Evolutionary conservation across 2,329 filamentous ascomycete genomes (phyloP).

Genomic region (Arachnopeziza araneosa): DNA sequence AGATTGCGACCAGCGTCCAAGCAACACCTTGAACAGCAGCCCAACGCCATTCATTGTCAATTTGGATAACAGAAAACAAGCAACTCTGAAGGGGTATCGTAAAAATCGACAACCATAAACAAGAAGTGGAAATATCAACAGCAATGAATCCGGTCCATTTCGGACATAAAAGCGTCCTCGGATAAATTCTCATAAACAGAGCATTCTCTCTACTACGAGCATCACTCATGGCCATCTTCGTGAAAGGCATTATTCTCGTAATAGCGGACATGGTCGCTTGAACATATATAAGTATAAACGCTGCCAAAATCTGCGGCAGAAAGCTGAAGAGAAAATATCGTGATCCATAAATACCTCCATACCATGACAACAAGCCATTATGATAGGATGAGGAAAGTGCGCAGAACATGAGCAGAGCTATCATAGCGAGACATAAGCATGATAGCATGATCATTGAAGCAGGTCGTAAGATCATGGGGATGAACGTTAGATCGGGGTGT

Average conservation of each 20-base stretch:
- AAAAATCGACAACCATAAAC: slow-evolving; percentile 74
- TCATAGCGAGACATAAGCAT: slow-evolving; percentile 61
- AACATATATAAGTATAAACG: slow-evolving; percentile 67
- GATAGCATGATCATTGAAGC: slow-evolving; percentile 56
- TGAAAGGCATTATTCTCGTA: slow-evolving; percentile 73
- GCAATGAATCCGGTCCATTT: slow-evolving; percentile 61
- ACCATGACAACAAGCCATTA: slow-evolving; percentile 63
- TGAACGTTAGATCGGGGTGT: slow-evolving; percentile 56
- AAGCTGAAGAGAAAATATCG: slow-evolving; percentile 85
- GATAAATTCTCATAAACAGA: slow-evolving; percentile 56
- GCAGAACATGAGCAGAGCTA: slow-evolving; percentile 65
- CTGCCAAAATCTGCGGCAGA: slow-evolving; percentile 71
- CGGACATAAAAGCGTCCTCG: slow-evolving; percentile 63
- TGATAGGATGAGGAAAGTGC: slow-evolving; percentile 61
- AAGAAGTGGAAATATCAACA: slow-evolving; percentile 58
- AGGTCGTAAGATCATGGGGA: slow-evolving; percentile 66
- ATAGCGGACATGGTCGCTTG: slow-evolving; percentile 69
- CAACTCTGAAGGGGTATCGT: slow-evolving; percentile 77
- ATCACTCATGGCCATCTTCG: slow-evolving; percentile 64
- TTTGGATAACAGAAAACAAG: slow-evolving; percentile 61
- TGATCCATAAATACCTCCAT: slow-evolving; percentile 58
- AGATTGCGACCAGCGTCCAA: slow-evolving; percentile 72
- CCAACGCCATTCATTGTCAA: slow-evolving; percentile 67
- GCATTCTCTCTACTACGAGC: slow-evolving; percentile 55
- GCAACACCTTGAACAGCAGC: slow-evolving; percentile 69